These are phyloP conservation scores for Leucaena leucocephala DNA, from an alignment of 306 rosid genomes.

Conservation along the genomic window DNA sequence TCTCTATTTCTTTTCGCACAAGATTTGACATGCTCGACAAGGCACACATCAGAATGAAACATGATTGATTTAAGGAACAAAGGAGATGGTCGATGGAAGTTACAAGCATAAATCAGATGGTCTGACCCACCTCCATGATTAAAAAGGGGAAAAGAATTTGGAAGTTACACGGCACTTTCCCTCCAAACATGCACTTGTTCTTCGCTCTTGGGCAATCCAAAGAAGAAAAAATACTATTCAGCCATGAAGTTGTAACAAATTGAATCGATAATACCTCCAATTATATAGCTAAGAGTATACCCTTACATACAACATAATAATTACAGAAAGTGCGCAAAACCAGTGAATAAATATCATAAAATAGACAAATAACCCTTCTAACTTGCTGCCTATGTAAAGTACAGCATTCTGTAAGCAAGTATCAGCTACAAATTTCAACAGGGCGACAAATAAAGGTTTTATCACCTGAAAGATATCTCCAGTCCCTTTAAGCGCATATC, in stretches of 20 bases:
- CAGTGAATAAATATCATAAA: not conserved
- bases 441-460: not conserved
- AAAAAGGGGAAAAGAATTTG: not conserved
- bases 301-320: not conserved
- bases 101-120: not conserved
- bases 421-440: not conserved
- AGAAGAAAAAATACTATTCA: not conserved
- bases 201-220: not conserved
- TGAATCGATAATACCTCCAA: not conserved
- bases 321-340: not conserved
- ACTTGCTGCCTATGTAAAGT: not conserved
- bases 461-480: not conserved
- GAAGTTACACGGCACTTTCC: not conserved
- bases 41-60: not conserved
- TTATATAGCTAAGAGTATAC: not conserved
- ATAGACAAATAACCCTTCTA: not conserved
- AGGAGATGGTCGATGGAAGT: not conserved
- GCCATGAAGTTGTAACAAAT: not conserved
- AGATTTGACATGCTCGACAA: not conserved
- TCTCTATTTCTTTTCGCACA: not conserved
- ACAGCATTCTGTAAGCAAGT: not conserved
- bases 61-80: not conserved
- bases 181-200: not conserved
- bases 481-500: conserved; percentile 1
- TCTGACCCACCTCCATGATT: conserved; percentile 5